A percentile compares a stretch with the other conserved stretches of the same genome.
Conservation (phyloP, 768 basidiomycete species). For the Lentinula sp. region DNA sequence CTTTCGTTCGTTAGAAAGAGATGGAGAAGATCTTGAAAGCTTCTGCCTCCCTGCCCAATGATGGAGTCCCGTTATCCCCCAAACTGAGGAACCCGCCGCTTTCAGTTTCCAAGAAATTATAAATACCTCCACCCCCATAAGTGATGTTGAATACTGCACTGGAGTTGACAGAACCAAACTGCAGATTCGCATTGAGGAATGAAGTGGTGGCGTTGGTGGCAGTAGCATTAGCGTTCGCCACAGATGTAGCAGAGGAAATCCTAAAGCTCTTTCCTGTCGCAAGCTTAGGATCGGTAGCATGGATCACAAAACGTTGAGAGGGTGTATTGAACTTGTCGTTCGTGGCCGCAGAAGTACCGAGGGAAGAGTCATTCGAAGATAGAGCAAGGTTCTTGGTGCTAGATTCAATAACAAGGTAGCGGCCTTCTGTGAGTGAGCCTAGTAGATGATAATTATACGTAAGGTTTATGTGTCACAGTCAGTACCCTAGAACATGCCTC, state of each 20-base stretch:
- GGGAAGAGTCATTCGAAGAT: neutral
- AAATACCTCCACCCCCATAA: neutral
- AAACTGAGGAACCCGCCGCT: neutral
- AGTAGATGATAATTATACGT: neutral
- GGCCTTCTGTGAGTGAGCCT: conserved; percentile 6
- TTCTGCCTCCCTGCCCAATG: neutral
- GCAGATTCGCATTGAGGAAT: neutral
- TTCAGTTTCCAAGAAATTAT: neutral
- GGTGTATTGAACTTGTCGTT: neutral
- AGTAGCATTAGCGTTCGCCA: neutral
- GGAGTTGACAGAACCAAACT: neutral
- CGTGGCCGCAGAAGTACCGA: neutral
- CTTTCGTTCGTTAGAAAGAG: neutral
- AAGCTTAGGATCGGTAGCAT: conserved; percentile 1
- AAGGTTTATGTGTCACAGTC: neutral
- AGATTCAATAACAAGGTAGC: conserved; percentile 6
- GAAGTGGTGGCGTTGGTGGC: neutral
- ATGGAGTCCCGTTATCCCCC: neutral
- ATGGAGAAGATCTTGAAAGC: conserved; percentile 1
- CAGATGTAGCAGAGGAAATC: neutral
- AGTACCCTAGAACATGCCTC: neutral
- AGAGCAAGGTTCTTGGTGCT: neutral
- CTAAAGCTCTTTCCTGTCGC: conserved; percentile 1
- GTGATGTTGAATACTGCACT: conserved; percentile 3
- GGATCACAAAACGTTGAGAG: conserved; percentile 4